A percentile compares a stretch with the other conserved stretches of the same genome.
These are phyloP conservation scores for Coleophoma eucalyptorum DNA, from an alignment of 2,329 filamentous ascomycete species.

Conservation along the genomic window DNA sequence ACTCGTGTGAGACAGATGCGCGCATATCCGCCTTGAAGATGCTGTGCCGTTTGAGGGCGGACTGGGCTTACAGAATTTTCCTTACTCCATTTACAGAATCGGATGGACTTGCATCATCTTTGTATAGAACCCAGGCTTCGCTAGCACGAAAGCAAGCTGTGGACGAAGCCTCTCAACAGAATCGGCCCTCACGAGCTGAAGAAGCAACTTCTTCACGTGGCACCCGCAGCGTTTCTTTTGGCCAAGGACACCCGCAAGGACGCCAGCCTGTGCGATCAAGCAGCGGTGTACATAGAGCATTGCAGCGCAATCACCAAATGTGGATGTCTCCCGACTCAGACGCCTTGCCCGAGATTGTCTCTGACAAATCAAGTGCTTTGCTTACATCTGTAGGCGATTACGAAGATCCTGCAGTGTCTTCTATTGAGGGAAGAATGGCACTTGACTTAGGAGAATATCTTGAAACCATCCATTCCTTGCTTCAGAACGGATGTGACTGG, in stretches of 20 bases:
- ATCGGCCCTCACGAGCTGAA: slow-evolving; percentile 31
- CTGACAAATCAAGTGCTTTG: slow-evolving; percentile 26
- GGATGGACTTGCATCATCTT: slow-evolving; percentile 65
- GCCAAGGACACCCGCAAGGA: slow-evolving; percentile 21
- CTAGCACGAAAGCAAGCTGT: slow-evolving; percentile 36
- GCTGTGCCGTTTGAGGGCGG: slow-evolving; percentile 78
- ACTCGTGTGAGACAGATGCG: slow-evolving; percentile 60
- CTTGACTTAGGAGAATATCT: slow-evolving; percentile 53
- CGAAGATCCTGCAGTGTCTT: background rate
- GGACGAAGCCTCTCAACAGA: slow-evolving; percentile 34
- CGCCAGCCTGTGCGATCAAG: slow-evolving; percentile 30
- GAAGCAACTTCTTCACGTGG: slow-evolving; percentile 23
- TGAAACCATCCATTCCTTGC: slow-evolving; percentile 69
- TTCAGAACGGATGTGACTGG: slow-evolving; percentile 77
- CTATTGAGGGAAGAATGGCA: slow-evolving; percentile 3
- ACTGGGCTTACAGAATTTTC: slow-evolving; percentile 74
- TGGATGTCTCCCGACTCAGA: slow-evolving; percentile 57
- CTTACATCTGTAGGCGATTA: slow-evolving; percentile 19
- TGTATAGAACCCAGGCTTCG: slow-evolving; percentile 60
- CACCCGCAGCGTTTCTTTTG: slow-evolving; percentile 26
- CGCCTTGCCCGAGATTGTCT: slow-evolving; percentile 43
- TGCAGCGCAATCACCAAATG: slow-evolving; percentile 43
- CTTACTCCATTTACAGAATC: slow-evolving; percentile 69
- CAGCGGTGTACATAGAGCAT: slow-evolving; percentile 20
- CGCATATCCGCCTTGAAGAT: slow-evolving; percentile 73